phyloP scores from a whole-genome alignment of 345 rosid genomes.

The Euphorbia lathyris region DNA sequence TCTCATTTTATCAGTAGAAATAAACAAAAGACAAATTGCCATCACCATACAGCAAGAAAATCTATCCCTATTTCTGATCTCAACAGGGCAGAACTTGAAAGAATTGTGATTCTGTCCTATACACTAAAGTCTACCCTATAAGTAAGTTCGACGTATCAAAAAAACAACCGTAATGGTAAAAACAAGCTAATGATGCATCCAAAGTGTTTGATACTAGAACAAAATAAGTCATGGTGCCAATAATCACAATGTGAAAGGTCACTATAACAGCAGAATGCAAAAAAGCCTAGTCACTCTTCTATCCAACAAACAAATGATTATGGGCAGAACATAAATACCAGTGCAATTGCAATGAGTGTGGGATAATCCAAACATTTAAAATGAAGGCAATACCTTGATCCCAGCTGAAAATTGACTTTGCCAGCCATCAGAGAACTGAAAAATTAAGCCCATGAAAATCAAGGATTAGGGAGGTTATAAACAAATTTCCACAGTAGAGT shows the following conservation, averaged over 20 bases:
- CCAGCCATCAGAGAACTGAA: constrained; percentile 79
- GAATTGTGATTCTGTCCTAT: neutral
- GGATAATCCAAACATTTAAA: neutral
- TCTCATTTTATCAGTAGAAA: constrained; percentile 5
- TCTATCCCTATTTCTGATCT: neutral
- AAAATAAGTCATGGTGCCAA: neutral
- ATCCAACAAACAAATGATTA: neutral
- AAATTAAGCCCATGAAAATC: constrained; percentile 16
- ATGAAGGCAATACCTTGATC: constrained; percentile 53
- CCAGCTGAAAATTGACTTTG: constrained; percentile 75
- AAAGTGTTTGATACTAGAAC: neutral
- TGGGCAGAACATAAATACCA: neutral
- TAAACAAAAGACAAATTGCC: neutral
- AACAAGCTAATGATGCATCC: neutral
- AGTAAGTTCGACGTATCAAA: neutral
- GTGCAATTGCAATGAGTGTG: neutral
- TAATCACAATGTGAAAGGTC: too few relatives aligned
- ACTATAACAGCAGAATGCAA: neutral
- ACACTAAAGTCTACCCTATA: neutral
- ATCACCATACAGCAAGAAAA: constrained; percentile 7
- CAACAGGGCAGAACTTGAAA: neutral
- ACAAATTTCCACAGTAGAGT: neutral
- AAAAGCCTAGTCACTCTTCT: neutral
- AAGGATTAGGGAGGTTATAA: neutral
- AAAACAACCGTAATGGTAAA: neutral